phyloP scores from a whole-genome alignment of 495 filamentous ascomycete species.

The Tetracladium setigerum region DNA sequence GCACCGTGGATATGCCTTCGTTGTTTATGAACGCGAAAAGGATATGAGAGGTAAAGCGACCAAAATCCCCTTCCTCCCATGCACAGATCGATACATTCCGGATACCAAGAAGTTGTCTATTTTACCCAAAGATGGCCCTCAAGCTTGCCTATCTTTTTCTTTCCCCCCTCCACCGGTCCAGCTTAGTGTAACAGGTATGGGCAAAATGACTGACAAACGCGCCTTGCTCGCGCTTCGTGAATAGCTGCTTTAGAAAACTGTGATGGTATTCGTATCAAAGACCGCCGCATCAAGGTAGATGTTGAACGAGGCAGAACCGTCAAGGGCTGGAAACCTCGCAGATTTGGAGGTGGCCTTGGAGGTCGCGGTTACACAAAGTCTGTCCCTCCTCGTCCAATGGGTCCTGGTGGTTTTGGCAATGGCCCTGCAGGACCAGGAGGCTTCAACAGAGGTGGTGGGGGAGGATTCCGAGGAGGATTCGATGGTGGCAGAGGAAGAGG shows the following conservation, averaged over 20 bases:
- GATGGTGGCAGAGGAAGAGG: slow-evolving; percentile 48
- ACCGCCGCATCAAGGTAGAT: slow-evolving; percentile 86
- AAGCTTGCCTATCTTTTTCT: slow-evolving; percentile 42
- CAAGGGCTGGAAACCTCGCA: slow-evolving; percentile 87
- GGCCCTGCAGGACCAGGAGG: slow-evolving; percentile 35
- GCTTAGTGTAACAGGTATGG: slow-evolving; percentile 31
- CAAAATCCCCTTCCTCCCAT: slow-evolving; percentile 25
- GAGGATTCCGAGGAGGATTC: slow-evolving; percentile 39
- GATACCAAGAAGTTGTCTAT: slow-evolving; percentile 24
- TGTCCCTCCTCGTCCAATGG: slow-evolving; percentile 63
- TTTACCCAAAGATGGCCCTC: slow-evolving; percentile 43
- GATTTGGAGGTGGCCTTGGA: slow-evolving; percentile 86
- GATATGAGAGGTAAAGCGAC: slow-evolving; percentile 93
- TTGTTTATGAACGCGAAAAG: slow-evolving; percentile 94
- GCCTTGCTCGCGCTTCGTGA: slow-evolving; percentile 42
- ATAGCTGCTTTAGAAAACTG: slow-evolving; percentile 50
- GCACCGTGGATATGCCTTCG: slow-evolving; percentile 89
- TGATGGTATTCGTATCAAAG: slow-evolving; percentile 89
- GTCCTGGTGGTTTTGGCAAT: slow-evolving; percentile 56
- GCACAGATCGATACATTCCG: slow-evolving; percentile 25
- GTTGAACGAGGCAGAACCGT: slow-evolving; percentile 95
- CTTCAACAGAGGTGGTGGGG: slow-evolving; percentile 44
- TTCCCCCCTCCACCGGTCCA: slow-evolving; percentile 15
- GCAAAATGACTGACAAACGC: slow-evolving; percentile 51
- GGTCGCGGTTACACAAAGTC: slow-evolving; percentile 90